Conservation (phyloP, 2,329 filamentous ascomycete genomes). For the Fusarium sp. region DNA sequence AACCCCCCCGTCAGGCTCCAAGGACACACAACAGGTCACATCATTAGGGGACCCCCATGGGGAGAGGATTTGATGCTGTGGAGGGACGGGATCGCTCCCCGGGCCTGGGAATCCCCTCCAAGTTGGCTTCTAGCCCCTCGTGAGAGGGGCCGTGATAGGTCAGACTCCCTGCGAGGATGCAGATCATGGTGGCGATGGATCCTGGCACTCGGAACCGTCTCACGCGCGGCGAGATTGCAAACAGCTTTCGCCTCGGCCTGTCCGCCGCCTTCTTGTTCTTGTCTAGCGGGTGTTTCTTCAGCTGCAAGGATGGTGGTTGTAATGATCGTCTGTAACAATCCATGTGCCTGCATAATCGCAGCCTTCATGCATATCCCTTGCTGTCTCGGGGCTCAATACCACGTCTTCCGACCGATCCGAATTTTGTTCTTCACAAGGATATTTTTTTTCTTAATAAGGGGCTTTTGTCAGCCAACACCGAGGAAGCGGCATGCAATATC, state of each 20-base stretch:
- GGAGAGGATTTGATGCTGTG: conserved; percentile 21
- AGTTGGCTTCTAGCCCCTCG: background rate
- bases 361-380: background rate
- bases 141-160: too few relatives aligned
- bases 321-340: background rate
- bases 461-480: background rate
- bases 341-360: conserved; percentile 1
- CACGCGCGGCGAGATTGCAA: background rate
- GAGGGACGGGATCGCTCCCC: conserved; percentile 3
- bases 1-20: conserved; percentile 1
- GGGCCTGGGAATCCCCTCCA: conserved; percentile 11
- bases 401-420: background rate
- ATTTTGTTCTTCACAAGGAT: background rate
- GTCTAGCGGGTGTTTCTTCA: background rate
- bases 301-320: background rate
- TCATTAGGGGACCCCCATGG: conserved; percentile 22
- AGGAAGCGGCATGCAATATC: background rate
- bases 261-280: background rate
- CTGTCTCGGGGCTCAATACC: background rate
- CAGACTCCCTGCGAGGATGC: background rate
- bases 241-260: background rate
- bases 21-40: conserved; percentile 6
- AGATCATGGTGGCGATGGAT: conserved; percentile 2
- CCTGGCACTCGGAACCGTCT: background rate
- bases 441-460: background rate